phyloP scores from a whole-genome alignment of 495 filamentous ascomycete species.

The Staphylotrichum longicolle region DNA sequence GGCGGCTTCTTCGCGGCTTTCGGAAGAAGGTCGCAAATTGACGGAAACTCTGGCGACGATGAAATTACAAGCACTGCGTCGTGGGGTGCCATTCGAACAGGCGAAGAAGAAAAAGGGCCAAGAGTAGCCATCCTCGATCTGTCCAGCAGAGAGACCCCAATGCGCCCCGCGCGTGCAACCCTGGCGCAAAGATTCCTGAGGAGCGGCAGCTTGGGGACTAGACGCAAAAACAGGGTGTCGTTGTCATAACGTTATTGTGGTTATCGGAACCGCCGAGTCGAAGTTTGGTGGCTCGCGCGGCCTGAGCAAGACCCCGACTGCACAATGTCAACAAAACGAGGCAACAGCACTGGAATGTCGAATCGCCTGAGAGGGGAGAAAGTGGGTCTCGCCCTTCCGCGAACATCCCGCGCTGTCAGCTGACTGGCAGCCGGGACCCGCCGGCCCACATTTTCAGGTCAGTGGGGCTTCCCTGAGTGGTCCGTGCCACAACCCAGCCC shows the following conservation, averaged over 20 bases:
- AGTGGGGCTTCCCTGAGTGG: constrained; percentile 15
- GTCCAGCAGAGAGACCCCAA: constrained; percentile 17
- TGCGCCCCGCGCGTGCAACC: constrained; percentile 46
- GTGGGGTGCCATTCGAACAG: constrained; percentile 27
- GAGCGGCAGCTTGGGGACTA: constrained; percentile 14
- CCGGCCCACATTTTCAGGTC: background rate
- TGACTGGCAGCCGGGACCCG: constrained; percentile 11
- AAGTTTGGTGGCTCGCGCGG: background rate
- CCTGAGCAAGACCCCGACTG: no score
- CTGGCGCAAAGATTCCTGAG: constrained; percentile 1
- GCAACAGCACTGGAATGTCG: background rate
- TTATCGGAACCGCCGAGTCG: background rate
- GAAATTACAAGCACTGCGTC: constrained; percentile 39
- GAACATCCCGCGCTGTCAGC: constrained; percentile 31
- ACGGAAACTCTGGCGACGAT: constrained; percentile 49
- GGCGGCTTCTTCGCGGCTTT: constrained; percentile 33
- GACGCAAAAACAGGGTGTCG: background rate
- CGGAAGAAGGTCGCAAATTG: constrained; percentile 40
- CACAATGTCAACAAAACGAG: constrained; percentile 8
- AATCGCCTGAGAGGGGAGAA: background rate
- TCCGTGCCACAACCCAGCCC: constrained; percentile 30
- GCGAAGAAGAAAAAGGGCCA: constrained; percentile 41
- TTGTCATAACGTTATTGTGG: background rate
- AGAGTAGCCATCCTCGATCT: constrained; percentile 37
- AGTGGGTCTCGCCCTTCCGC: background rate